Evolutionary conservation across 768 basidiomycete genomes (phyloP).

Genomic region (Calocybe indica): DNA sequence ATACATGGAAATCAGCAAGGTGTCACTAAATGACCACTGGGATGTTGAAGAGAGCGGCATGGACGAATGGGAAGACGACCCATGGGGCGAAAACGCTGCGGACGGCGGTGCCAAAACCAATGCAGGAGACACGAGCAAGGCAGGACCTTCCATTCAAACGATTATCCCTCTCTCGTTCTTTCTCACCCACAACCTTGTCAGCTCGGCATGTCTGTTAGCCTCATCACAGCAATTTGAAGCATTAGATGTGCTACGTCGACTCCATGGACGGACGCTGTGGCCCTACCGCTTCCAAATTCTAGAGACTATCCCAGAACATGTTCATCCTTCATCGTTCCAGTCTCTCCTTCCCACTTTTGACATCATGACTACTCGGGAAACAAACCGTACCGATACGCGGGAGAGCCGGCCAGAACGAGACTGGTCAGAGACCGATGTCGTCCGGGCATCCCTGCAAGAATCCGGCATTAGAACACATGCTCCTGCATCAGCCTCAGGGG

Average conservation of each 20-base stretch:
- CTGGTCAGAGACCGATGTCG: slow-evolving; percentile 47
- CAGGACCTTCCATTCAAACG: slow-evolving; percentile 24
- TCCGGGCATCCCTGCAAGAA: slow-evolving; percentile 33
- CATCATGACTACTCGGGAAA: slow-evolving; percentile 22
- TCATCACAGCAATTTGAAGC: slow-evolving; percentile 52
- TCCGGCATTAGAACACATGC: slow-evolving; percentile 4
- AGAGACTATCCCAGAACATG: slow-evolving; percentile 69
- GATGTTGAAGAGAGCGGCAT: slow-evolving; percentile 43
- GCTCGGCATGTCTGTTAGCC: slow-evolving; percentile 61
- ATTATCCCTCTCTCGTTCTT: slow-evolving; percentile 59
- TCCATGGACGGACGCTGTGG: slow-evolving; percentile 56
- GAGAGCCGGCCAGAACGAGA: slow-evolving; percentile 52
- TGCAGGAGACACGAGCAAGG: slow-evolving; percentile 16
- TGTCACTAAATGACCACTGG: slow-evolving; percentile 21
- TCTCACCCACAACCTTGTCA: slow-evolving; percentile 50
- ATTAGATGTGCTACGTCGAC: slow-evolving; percentile 49
- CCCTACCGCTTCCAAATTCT: slow-evolving; percentile 67
- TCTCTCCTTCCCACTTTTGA: slow-evolving; percentile 64
- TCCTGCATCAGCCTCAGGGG: not conserved
- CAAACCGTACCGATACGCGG: slow-evolving; percentile 28
- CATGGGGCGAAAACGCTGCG: slow-evolving; percentile 41
- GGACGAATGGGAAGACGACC: slow-evolving; percentile 75
- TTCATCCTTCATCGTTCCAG: slow-evolving; percentile 54
- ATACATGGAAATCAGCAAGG: slow-evolving; percentile 56
- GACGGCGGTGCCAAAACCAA: too few species aligned